Base-by-base conservation (phyloP, 768 basidiomycete genomes). In the Lactarius vividus region DNA sequence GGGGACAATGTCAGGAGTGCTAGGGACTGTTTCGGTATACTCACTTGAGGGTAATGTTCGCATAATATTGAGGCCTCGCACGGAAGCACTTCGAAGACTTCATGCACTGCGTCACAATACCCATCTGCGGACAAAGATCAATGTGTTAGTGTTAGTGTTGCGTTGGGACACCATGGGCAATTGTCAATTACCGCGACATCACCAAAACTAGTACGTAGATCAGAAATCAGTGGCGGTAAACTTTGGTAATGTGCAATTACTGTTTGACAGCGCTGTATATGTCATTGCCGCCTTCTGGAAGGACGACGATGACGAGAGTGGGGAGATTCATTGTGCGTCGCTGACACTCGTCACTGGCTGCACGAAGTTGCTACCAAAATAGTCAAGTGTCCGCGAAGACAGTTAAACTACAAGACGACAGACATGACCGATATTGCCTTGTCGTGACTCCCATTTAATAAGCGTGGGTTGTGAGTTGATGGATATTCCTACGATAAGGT, bases 11-110 rank as follows among this genome's bases (percentile, higher is more conserved):
- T 66, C 39, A 57, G 37, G 62, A 5, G 7, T 29, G 16, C 58
- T 31, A 33, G 29, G 10, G 44, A 62, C 16, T 29, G 18, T 26
- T 28, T 40, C 33, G 53, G 42, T 28, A 10, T 13, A 76, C 86
- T 70, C 62, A 91, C 91, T 93, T 93, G 37, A 93, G 74, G 69
- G 84, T 86, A 7, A 92, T 88, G 66, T 93, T 94, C 0, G 91
- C 91, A 65, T 81, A 93, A 70, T 92, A 94, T 68, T 93, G 92
- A 0, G 83, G 76, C 65, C 86, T 91, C 0, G 88, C 91, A 4
- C 82, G 77, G 69, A 76, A 81, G 71, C 88, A 89, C 71, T 92
- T 91, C 5, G 73, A 75, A 20, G 80, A 80, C 74, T 89, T 90
- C 71, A 93, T 70, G 73, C 91, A 93, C 67, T 93, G 91, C 0